These are phyloP conservation scores for Epichloe bromicola DNA, from an alignment of 2,329 filamentous ascomycete genomes.

Conservation along the genomic window DNA sequence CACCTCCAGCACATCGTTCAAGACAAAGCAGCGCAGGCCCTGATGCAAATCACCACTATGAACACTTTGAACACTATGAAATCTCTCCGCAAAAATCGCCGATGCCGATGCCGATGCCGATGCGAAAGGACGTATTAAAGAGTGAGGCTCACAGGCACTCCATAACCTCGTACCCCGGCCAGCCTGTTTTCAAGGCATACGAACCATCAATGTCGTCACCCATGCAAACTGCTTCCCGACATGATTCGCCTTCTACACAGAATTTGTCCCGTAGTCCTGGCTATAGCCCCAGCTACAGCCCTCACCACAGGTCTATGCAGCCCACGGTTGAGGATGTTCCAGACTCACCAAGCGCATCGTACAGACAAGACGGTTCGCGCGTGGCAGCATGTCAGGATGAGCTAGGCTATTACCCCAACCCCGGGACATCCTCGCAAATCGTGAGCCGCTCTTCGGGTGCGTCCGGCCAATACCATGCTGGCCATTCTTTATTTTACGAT, in stretches of 20 bases:
- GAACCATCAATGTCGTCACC: constrained; percentile 33
- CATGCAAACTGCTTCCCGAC: constrained; percentile 16
- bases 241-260: constrained; percentile 26
- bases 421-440: constrained; percentile 32
- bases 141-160: constrained; percentile 44
- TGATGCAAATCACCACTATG: constrained; percentile 28
- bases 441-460: constrained; percentile 21
- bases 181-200: constrained; percentile 38
- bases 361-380: constrained; percentile 13
- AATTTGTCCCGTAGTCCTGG: constrained; percentile 38
- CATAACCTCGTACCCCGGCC: constrained; percentile 36
- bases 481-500: constrained; percentile 11
- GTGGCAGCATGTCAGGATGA: constrained; percentile 21
- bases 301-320: constrained; percentile 40
- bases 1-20: constrained; percentile 41
- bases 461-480: constrained; percentile 15
- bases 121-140: constrained; percentile 46
- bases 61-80: constrained; percentile 33
- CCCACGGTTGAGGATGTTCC: constrained; percentile 52
- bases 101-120: constrained; percentile 43
- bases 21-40: constrained; percentile 32
- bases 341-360: constrained; percentile 31
- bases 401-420: constrained; percentile 23
- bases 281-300: constrained; percentile 32
- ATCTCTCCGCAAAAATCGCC: constrained; percentile 25